These are phyloP conservation scores for Coemansia sp. DNA, from an alignment of 192 early-diverging fungal genomes.

Conservation along the genomic window DNA sequence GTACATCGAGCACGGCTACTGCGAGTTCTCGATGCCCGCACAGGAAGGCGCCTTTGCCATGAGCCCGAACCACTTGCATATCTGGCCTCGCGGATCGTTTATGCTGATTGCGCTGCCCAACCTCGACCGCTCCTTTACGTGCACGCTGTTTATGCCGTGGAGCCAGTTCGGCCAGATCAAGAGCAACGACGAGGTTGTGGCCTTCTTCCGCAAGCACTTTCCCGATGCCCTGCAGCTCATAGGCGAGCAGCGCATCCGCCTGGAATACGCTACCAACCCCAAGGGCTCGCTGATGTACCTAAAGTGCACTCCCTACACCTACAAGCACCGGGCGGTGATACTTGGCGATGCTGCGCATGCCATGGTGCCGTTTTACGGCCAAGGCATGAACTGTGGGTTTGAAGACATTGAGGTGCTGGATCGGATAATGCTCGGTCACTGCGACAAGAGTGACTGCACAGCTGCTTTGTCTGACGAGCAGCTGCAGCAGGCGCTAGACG, in stretches of 20 bases:
- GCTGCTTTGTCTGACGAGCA: conserved; percentile 28
- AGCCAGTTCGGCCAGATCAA: conserved; percentile 71
- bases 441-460: conserved; percentile 29
- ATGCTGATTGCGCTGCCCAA: conserved; percentile 99
- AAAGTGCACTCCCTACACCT: conserved; percentile 86
- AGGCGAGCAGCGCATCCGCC: conserved; percentile 64
- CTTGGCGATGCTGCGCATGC: conserved; percentile 96
- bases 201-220: conserved; percentile 75
- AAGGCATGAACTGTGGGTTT: conserved; percentile 99
- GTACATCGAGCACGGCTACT: conserved; percentile 90
- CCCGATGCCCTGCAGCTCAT: conserved; percentile 75
- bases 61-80: conserved; percentile 90
- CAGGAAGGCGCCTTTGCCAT: conserved; percentile 70
- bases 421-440: conserved; percentile 57
- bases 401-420: conserved; percentile 80
- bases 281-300: conserved; percentile 80
- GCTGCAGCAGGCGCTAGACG: conserved; percentile 63
- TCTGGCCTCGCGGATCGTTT: conserved; percentile 93
- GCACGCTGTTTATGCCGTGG: conserved; percentile 96
- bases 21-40: conserved; percentile 87
- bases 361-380: conserved; percentile 98
- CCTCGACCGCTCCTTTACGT: conserved; percentile 88
- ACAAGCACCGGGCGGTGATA: conserved; percentile 70
- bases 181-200: conserved; percentile 59
- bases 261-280: conserved; percentile 81